These are phyloP conservation scores for Rhodotorula toruloides DNA, from an alignment of 768 basidiomycete genomes.

Conservation along the genomic window DNA sequence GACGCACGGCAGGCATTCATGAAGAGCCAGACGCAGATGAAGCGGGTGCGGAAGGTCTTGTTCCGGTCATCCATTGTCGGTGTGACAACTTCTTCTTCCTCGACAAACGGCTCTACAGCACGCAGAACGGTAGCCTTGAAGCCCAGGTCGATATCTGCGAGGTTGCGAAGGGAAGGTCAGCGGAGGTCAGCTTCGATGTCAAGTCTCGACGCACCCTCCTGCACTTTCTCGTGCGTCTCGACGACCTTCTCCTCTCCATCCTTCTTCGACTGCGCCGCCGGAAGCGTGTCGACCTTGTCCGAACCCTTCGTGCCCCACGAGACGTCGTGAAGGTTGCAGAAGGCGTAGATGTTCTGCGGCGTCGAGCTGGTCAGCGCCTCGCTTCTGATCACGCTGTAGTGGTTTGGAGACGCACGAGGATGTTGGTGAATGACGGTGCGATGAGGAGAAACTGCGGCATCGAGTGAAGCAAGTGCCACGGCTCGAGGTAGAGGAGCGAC, in stretches of 20 bases:
- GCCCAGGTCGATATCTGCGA: conserved; percentile 72
- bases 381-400: fast-evolving
- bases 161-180: conserved; percentile 14
- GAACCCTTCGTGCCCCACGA: conserved; percentile 92
- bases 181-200: no score
- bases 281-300: conserved; percentile 87
- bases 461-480: conserved; percentile 96
- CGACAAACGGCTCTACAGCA: conserved; percentile 68
- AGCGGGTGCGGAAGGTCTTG: conserved; percentile 84
- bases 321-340: conserved; percentile 91
- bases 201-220: conserved; percentile 48
- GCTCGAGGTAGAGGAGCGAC: conserved; percentile 56
- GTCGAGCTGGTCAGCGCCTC: no score
- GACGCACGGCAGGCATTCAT: conserved; percentile 53
- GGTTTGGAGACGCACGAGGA: conserved; percentile 47
- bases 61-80: conserved; percentile 84
- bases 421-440: conserved; percentile 89
- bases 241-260: conserved; percentile 68
- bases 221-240: conserved; percentile 73
- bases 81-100: conserved; percentile 64
- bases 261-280: conserved; percentile 78
- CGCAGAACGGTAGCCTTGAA: conserved; percentile 86
- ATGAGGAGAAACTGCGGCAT: conserved; percentile 85
- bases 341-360: conserved; percentile 80
- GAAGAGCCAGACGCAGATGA: conserved; percentile 77